Conservation (phyloP, 2,329 filamentous ascomycete species). For the Stromatinia cepivora region DNA sequence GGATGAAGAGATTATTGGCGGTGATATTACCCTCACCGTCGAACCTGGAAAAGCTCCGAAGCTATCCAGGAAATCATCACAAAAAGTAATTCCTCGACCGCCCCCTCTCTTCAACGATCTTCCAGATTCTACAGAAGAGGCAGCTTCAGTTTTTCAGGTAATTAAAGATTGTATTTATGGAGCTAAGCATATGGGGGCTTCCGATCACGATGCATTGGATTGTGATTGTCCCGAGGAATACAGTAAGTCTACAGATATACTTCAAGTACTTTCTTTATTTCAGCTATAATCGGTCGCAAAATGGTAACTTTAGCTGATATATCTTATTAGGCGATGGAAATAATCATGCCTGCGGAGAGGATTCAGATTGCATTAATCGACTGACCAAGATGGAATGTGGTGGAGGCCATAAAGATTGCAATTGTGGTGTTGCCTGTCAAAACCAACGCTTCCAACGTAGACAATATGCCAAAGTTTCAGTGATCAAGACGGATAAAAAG, state of each 20-base stretch:
- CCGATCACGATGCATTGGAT: slow-evolving; percentile 86
- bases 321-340: slow-evolving; percentile 52
- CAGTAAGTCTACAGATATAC: slow-evolving; percentile 64
- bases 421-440: slow-evolving; percentile 83
- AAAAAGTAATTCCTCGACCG: slow-evolving; percentile 64
- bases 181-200: slow-evolving; percentile 85
- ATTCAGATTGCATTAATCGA: slow-evolving; percentile 98
- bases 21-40: slow-evolving; percentile 61
- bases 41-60: slow-evolving; percentile 69
- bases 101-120: slow-evolving; percentile 71
- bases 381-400: slow-evolving; percentile 97
- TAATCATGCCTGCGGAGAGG: slow-evolving; percentile 90
- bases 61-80: slow-evolving; percentile 69
- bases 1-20: slow-evolving; percentile 54
- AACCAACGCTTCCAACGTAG: slow-evolving; percentile 93
- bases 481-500: slow-evolving; percentile 98
- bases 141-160: slow-evolving; percentile 73
- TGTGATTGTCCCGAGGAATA: slow-evolving; percentile 95
- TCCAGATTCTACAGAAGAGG: slow-evolving; percentile 75
- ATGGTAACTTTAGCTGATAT: slow-evolving; percentile 39
- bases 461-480: slow-evolving; percentile 85
- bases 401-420: slow-evolving; percentile 64
- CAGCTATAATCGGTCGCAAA: background rate
- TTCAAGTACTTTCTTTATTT: slow-evolving; percentile 2
- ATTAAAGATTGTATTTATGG: slow-evolving; percentile 88